phyloP scores from a whole-genome alignment of 768 basidiomycete species.

The Leccinum disarticulatum region DNA sequence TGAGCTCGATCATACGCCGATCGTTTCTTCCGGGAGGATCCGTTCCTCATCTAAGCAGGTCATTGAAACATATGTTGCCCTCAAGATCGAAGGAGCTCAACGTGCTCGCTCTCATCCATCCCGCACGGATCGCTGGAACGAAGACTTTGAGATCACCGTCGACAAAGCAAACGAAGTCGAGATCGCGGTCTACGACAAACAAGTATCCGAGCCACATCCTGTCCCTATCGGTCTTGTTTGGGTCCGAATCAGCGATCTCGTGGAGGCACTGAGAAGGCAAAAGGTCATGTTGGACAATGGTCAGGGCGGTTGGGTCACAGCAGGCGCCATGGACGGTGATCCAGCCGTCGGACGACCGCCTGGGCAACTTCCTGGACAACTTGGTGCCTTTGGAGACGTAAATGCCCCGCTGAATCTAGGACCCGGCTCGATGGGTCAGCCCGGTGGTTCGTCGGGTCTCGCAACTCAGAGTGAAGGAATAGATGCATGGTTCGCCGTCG shows the following conservation, averaged over 20 bases:
- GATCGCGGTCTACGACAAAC: slow-evolving; percentile 93
- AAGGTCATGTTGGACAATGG: slow-evolving; percentile 85
- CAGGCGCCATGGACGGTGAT: slow-evolving; percentile 80
- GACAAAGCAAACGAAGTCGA: slow-evolving; percentile 99
- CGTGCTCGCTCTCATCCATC: slow-evolving; percentile 90
- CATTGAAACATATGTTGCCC: slow-evolving; percentile 84
- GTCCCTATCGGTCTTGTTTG: slow-evolving; percentile 93
- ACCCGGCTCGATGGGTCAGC: slow-evolving; percentile 29
- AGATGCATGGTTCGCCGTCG: slow-evolving; percentile 96
- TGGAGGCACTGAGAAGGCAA: slow-evolving; percentile 89
- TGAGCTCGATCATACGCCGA: slow-evolving; percentile 92
- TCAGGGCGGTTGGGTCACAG: slow-evolving; percentile 96
- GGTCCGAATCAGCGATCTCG: slow-evolving; percentile 91
- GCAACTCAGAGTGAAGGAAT: slow-evolving; percentile 67
- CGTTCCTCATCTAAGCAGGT: slow-evolving; percentile 79
- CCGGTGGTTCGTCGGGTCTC: slow-evolving; percentile 28
- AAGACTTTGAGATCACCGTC: slow-evolving; percentile 93
- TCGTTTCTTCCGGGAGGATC: slow-evolving; percentile 54
- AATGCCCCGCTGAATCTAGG: slow-evolving; percentile 41
- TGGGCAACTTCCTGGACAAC: slow-evolving; percentile 49
- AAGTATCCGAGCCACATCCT: slow-evolving; percentile 74
- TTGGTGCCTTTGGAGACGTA: slow-evolving; percentile 48
- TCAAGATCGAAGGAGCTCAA: slow-evolving; percentile 96
- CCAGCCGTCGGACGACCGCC: slow-evolving; percentile 46
- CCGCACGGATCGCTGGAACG: slow-evolving; percentile 95